Base-by-base conservation (phyloP, 2,329 filamentous ascomycete genomes). In the Drechslera avenae region DNA sequence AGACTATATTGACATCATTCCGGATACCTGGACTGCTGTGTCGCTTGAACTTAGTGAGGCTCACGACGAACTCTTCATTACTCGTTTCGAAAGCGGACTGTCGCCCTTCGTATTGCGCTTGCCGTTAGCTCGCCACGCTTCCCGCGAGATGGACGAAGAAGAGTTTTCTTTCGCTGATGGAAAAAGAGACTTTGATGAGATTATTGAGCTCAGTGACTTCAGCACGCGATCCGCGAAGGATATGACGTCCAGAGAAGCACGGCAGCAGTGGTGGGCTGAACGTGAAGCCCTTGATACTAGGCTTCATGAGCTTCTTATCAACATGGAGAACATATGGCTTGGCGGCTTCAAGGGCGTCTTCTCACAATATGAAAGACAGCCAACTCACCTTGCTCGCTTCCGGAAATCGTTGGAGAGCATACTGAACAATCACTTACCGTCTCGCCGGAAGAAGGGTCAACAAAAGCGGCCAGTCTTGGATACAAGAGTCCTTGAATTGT, bases 341-440 rank as follows among this genome's bases (percentile, higher is more conserved):
- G 92, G 93, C 40, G 94, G 94, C 0, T 99, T 99, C 80, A 88
- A 86, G 50, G 92, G 93, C 13, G 87, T 99, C n/a, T 93, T 99
- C 67, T 92, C 91, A 1, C 88, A 90, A 46, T 83, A 89, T 45
- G 73, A 79, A 40, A 81, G 82, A 31, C 81, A 87, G 16, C 76
- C 83, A 1, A 81, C 86, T 19, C 77, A 90, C 9, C 76, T 97
- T 26, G 82, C 84, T 4, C 84, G 84, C 23, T 97, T 99, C 69
- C 85, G 91, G 28, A 85, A 83, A 67, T 84, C 83, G 4, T 91
- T 99, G 57, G 83, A 92, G 46, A 83, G 83, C 49, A 88, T 94
- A 3, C 81, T 99, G 9, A 86, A 93, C 66, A 88, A 89, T 52
- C 85, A 96, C 72, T 79, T 99, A 4, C 94, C 94, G 0, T 97